A percentile compares a stretch with the other conserved stretches of the same genome.
Evolutionary conservation across 2,329 filamentous ascomycete species (phyloP).

Genomic region (Fusarium luffae): DNA sequence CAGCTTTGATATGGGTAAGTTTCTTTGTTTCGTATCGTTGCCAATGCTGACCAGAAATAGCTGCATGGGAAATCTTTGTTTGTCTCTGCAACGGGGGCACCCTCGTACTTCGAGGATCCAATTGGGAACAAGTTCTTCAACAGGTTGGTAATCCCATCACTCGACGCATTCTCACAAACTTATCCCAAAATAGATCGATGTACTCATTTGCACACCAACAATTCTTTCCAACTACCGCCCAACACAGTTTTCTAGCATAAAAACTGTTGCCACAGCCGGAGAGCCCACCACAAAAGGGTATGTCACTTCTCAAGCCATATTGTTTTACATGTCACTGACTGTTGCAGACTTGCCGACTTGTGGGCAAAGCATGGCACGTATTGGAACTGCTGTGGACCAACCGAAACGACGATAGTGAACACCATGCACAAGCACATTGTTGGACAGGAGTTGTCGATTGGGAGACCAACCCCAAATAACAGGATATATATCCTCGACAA

Average conservation of each 20-base stretch:
- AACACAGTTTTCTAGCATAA: constrained; percentile 61
- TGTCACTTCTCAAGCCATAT: constrained; percentile 14
- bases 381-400: constrained; percentile 69
- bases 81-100: constrained; percentile 68
- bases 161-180: not conserved
- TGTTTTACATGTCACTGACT: constrained; percentile 15
- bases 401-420: constrained; percentile 70
- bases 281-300: constrained; percentile 62
- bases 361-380: constrained; percentile 63
- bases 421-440: constrained; percentile 63
- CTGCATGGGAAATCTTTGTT: constrained; percentile 69
- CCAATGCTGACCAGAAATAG: constrained; percentile 48
- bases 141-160: constrained; percentile 50
- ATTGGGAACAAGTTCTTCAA: constrained; percentile 59
- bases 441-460: constrained; percentile 63
- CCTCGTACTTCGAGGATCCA: constrained; percentile 61
- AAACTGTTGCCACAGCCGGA: constrained; percentile 64
- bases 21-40: constrained; percentile 2
- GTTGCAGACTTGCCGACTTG: constrained; percentile 61
- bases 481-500: constrained; percentile 64
- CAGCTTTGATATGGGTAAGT: constrained; percentile 70
- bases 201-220: constrained; percentile 66
- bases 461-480: constrained; percentile 61
- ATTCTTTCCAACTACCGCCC: constrained; percentile 63
- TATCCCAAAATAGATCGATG: constrained; percentile 55